Evolutionary conservation across 768 basidiomycete genomes (phyloP).

Genomic region (Tephrocybe sp.): DNA sequence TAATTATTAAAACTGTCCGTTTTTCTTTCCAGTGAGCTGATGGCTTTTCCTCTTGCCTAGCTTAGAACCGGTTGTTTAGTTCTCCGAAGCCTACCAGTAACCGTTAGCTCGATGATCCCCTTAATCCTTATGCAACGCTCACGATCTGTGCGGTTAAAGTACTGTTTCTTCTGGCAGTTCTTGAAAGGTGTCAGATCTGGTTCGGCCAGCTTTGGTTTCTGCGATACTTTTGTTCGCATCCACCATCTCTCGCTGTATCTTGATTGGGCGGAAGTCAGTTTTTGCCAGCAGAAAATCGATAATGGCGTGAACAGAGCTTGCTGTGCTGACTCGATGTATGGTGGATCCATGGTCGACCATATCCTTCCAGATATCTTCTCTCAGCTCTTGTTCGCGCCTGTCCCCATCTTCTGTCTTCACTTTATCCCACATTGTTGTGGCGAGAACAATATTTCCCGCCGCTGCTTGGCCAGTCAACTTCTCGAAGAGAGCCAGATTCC

Average conservation of each 20-base stretch:
- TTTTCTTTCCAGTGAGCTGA: too few species aligned
- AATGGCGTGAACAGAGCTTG: conserved; percentile 28
- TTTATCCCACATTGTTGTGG: conserved; percentile 37
- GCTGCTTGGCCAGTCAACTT: conserved; percentile 14
- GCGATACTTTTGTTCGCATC: background rate
- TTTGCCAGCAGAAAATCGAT: conserved; percentile 25
- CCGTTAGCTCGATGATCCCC: too few species aligned
- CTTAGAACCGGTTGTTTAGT: too few species aligned
- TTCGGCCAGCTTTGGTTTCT: background rate
- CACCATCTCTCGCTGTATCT: background rate
- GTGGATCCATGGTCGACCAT: conserved; percentile 37
- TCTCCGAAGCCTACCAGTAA: too few species aligned
- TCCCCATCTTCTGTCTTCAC: conserved; percentile 28
- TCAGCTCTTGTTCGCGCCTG: conserved; percentile 35
- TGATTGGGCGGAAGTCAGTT: background rate
- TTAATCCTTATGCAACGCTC: too few species aligned
- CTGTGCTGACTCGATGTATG: conserved; percentile 33
- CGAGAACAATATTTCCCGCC: conserved; percentile 10
- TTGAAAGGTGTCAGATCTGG: background rate
- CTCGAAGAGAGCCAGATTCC: conserved; percentile 12
- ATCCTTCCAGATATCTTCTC: conserved; percentile 37
- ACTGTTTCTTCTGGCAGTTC: background rate
- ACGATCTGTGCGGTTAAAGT: too few species aligned
- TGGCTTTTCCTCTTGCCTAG: too few species aligned
- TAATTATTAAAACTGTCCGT: too few species aligned